A percentile compares a stretch with the other conserved stretches of the same genome.
Evolutionary conservation across 1,284 basidiomycete genomes (phyloP).

Genomic region (Trichosporon coremiiforme): DNA sequence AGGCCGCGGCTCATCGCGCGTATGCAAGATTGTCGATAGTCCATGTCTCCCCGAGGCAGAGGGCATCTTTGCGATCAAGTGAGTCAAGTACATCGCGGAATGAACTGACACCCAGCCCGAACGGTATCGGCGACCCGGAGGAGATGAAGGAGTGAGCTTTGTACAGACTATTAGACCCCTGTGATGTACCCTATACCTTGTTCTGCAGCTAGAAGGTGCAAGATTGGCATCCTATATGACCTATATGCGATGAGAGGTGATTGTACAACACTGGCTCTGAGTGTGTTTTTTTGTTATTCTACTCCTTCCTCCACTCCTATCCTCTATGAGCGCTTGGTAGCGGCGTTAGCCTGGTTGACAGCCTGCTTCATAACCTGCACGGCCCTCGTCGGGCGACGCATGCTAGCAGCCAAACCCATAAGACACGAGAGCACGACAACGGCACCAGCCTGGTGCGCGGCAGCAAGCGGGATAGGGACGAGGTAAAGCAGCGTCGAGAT

Average conservation of each 20-base stretch:
- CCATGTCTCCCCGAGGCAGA: conserved; percentile 97
- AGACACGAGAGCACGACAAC: conserved; percentile 84
- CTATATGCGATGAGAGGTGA: conserved; percentile 20
- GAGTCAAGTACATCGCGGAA: conserved; percentile 29
- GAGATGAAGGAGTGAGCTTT: conserved; percentile 64
- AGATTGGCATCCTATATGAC: conserved; percentile 1
- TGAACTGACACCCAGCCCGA: conserved; percentile 54
- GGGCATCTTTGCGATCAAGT: conserved; percentile 89
- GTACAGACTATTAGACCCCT: not conserved
- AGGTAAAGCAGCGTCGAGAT: conserved; percentile 91
- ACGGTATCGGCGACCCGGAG: conserved; percentile 88
- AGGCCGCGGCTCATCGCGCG: conserved; percentile 85
- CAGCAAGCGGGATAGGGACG: conserved; percentile 89
- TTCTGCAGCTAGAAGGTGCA: not conserved
- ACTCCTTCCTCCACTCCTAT: not conserved
- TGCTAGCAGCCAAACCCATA: conserved; percentile 71
- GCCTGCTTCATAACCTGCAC: conserved; percentile 55
- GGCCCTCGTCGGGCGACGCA: conserved; percentile 71
- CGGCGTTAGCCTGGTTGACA: conserved; percentile 20
- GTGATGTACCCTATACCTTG: conserved; percentile 4
- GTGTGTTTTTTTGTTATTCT: conserved; percentile 1
- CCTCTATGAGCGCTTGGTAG: not conserved
- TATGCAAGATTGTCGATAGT: conserved; percentile 97
- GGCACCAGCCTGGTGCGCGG: conserved; percentile 92
- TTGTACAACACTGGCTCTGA: conserved; percentile 9